Evolutionary conservation across 148 eudicot species (phyloP).

Genomic region (Spergularia marina): DNA sequence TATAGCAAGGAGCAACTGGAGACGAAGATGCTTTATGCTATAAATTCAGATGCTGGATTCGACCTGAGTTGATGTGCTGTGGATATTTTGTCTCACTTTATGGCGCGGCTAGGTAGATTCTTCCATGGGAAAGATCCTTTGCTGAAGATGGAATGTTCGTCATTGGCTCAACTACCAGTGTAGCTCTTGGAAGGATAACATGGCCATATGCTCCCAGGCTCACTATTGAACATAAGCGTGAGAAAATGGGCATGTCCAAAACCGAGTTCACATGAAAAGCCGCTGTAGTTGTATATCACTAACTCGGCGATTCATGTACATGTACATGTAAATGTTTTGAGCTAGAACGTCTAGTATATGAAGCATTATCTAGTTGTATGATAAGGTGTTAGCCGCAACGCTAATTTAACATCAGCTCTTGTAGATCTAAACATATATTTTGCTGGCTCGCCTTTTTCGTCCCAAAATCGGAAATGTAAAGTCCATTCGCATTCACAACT

Average conservation of each 20-base stretch:
- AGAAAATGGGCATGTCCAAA: slow-evolving; percentile 4
- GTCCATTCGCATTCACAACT: too few species aligned
- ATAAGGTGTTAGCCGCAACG: slow-evolving; percentile 9
- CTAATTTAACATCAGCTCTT: not conserved
- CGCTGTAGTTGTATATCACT: slow-evolving; percentile 28
- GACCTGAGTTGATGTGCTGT: slow-evolving; percentile 61
- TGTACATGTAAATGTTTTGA: slow-evolving; percentile 25
- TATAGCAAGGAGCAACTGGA: slow-evolving; percentile 88
- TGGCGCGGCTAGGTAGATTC: not conserved
- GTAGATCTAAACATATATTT: too few species aligned
- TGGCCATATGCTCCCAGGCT: not conserved
- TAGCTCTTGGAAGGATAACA: not conserved
- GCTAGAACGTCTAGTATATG: slow-evolving; percentile 1
- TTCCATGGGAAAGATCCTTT: not conserved
- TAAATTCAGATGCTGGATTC: slow-evolving; percentile 92
- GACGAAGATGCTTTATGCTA: slow-evolving; percentile 82
- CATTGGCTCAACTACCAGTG: slow-evolving; percentile 8
- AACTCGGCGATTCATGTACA: slow-evolving; percentile 24
- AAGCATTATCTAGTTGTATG: slow-evolving; percentile 7
- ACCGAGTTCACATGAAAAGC: not conserved
- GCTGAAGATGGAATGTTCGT: slow-evolving; percentile 13
- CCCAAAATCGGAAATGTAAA: too few species aligned
- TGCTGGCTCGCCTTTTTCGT: too few species aligned
- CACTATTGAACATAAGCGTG: not conserved
- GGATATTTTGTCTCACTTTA: slow-evolving; percentile 4